These are phyloP conservation scores for Cadophora gregata DNA, from an alignment of 2,329 filamentous ascomycete species.

Conservation along the genomic window DNA sequence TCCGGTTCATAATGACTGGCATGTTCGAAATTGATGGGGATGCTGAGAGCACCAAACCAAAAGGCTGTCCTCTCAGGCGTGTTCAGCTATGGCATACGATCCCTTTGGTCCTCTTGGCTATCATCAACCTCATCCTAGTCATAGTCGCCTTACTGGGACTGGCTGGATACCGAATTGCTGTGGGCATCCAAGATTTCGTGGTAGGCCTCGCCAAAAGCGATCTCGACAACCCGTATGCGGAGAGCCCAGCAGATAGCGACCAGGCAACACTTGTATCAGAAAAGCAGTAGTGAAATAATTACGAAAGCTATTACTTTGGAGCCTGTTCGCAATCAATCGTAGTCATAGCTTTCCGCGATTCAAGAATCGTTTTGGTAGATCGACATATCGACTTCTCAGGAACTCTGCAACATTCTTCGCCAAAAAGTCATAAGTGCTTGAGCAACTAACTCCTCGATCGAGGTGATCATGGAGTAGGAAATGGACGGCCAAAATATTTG, in stretches of 20 bases:
- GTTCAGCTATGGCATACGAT: slow-evolving; percentile 42
- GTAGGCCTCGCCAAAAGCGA: slow-evolving; percentile 29
- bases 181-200: slow-evolving; percentile 30
- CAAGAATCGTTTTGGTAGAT: slow-evolving; percentile 33
- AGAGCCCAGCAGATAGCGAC: slow-evolving; percentile 26
- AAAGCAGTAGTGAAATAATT: slow-evolving; percentile 19
- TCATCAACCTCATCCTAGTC: slow-evolving; percentile 40
- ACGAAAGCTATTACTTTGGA: neutral
- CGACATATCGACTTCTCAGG: slow-evolving; percentile 32
- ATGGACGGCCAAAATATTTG: slow-evolving; percentile 36
- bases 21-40: slow-evolving; percentile 35
- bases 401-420: slow-evolving; percentile 35
- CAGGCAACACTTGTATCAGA: slow-evolving; percentile 21
- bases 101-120: slow-evolving; percentile 38
- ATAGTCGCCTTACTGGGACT: slow-evolving; percentile 40
- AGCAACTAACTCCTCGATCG: slow-evolving; percentile 35
- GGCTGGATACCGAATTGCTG: slow-evolving; percentile 36
- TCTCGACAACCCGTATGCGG: slow-evolving; percentile 27
- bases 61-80: slow-evolving; percentile 36
- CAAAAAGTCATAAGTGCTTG: slow-evolving; percentile 35
- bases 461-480: slow-evolving; percentile 42
- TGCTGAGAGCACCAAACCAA: slow-evolving; percentile 23
- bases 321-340: neutral
- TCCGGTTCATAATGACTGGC: slow-evolving; percentile 37
- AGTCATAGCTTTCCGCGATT: slow-evolving; percentile 32